Conservation (phyloP, 1,284 basidiomycete species). For the Meripilus lineatus region DNA sequence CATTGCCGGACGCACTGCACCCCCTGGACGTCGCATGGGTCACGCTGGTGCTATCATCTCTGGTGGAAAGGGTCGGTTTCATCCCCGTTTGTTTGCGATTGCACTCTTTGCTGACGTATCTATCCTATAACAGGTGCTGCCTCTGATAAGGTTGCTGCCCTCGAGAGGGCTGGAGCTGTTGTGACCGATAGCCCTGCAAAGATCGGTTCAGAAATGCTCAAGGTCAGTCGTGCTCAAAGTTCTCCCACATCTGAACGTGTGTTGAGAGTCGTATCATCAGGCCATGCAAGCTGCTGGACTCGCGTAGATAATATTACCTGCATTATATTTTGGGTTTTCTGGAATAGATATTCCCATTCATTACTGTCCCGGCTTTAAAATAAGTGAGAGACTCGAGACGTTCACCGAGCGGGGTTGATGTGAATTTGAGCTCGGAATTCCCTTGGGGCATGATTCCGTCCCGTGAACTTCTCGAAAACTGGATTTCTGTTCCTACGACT, state of each 20-base stretch:
- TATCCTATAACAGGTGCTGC: slow-evolving; percentile 63
- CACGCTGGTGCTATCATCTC: slow-evolving; percentile 98
- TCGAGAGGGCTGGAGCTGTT: slow-evolving; percentile 88
- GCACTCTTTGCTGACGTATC: background rate
- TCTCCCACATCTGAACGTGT: slow-evolving; percentile 5
- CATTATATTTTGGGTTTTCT: no score
- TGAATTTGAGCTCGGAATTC: no score
- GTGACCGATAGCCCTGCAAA: slow-evolving; percentile 97
- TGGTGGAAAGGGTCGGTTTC: slow-evolving; percentile 82
- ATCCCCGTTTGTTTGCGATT: background rate
- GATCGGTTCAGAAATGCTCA: slow-evolving; percentile 84
- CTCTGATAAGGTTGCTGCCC: slow-evolving; percentile 92
- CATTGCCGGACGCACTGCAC: slow-evolving; percentile 96
- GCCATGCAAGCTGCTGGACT: slow-evolving; percentile 85
- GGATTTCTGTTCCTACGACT: no score
- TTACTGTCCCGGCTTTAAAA: no score
- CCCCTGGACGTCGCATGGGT: slow-evolving; percentile 97
- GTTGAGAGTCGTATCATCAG: slow-evolving; percentile 30
- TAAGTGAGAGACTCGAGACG: no score
- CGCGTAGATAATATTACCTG: slow-evolving; percentile 44
- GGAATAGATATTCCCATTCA: no score
- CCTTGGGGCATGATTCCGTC: no score
- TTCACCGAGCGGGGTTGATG: no score
- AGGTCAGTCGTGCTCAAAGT: slow-evolving; percentile 42
- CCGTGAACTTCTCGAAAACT: no score